Base-by-base conservation (phyloP, 108 stramenopile genomes). In the Epithemia pelagica region DNA sequence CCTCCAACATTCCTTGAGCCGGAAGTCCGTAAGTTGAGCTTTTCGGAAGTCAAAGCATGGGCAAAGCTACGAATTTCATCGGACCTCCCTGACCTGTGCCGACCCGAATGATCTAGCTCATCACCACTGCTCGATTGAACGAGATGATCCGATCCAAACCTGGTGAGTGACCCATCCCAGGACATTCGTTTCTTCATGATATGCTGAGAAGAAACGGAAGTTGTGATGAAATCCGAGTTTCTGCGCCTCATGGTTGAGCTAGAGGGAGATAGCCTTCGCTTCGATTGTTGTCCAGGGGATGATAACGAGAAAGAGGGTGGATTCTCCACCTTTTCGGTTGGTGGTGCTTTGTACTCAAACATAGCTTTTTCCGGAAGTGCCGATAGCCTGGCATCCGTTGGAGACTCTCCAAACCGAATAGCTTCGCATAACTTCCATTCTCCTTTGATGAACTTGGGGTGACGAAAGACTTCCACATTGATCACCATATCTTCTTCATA, bases 391-490 rank as follows among this genome's bases (percentile, higher is more conserved):
- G 53, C 65, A 55, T 51, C 66, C 28, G 64, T 62, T 0, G 64
- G 54, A 18, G 55, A 58, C 51, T 70, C 55, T 19, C 62, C 68
- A 33, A 65, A 69, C 26, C 71, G 58, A 18, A 81, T 83, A 30
- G 63, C 52, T 27, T 60, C 68, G 32, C 79, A 78, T 18, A 65
- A 65, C 26, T 68, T 71, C 69, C 79, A 78, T 54, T 81, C 78
- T 21, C 84, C 83, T 63, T 80, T 75, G 22, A 53, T 28, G 65
- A 90, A 90, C 61, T 61, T 58, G 30, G 79, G 79, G 72, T 87
- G 89, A 8, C 78, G 78, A 73, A 82, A 85, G 18, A 90, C 80
- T 55, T 82, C 74, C 37, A 90, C 81, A 26, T 19, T 31, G 30
- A 24, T 46, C 15, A 15, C 5, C 15, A 46, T 54, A 15, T 28